These are phyloP conservation scores for Fusarium illudens DNA, from an alignment of 2,329 filamentous ascomycete genomes.

Conservation along the genomic window DNA sequence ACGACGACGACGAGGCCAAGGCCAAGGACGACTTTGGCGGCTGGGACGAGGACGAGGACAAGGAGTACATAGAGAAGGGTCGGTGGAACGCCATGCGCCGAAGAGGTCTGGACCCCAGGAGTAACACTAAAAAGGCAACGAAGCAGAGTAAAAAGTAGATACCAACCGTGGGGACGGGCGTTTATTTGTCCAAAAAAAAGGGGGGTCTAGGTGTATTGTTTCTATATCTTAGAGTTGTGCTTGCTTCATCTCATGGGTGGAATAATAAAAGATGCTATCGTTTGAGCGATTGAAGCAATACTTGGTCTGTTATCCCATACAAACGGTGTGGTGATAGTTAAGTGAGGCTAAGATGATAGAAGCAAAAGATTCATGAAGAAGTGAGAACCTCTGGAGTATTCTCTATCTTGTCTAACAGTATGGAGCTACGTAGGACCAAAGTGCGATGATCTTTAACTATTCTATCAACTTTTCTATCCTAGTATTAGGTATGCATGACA, in stretches of 20 bases:
- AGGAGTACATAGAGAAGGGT: conserved; percentile 75
- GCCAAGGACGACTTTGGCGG: conserved; percentile 72
- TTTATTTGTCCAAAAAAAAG: conserved; percentile 32
- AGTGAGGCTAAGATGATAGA: not conserved
- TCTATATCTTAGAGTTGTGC: conserved; percentile 15
- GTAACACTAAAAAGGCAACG: conserved; percentile 49
- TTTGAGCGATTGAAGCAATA: not conserved
- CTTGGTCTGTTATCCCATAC: not conserved
- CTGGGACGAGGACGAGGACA: conserved; percentile 78
- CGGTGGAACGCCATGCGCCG: conserved; percentile 77
- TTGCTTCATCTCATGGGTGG: conserved; percentile 20
- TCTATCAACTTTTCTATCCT: too few relatives aligned
- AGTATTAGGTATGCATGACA: too few relatives aligned
- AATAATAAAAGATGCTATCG: conserved; percentile 14
- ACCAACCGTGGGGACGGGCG: conserved; percentile 24
- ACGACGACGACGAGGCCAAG: conserved; percentile 56
- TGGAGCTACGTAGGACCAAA: too few relatives aligned
- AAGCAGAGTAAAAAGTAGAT: conserved; percentile 39
- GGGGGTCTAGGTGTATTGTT: conserved; percentile 15
- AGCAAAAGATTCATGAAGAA: too few relatives aligned
- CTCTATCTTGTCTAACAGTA: too few relatives aligned
- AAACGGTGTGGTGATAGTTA: not conserved
- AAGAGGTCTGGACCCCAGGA: conserved; percentile 77
- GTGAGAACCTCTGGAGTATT: too few relatives aligned
- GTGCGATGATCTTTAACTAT: too few relatives aligned